phyloP scores from a whole-genome alignment of 805 yeast species.

The Yamadazyma endophytica region DNA sequence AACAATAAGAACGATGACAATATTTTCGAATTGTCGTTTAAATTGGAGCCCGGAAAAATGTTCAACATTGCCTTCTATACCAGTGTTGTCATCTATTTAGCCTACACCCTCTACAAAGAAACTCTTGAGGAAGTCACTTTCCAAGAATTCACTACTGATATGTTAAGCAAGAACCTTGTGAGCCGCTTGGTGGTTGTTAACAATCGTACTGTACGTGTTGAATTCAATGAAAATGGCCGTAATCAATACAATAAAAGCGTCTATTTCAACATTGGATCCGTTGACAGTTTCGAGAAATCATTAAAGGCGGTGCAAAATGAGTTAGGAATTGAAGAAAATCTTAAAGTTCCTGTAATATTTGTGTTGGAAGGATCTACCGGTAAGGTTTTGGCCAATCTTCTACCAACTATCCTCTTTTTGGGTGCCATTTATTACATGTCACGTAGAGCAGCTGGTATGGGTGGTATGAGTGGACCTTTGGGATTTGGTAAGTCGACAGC shows the following conservation, averaged over 20 bases:
- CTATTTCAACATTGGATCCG: constrained; percentile 78
- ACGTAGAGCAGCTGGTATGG: constrained; percentile 48
- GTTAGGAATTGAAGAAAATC: constrained; percentile 53
- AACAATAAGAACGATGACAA: constrained; percentile 10
- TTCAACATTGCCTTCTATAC: constrained; percentile 30
- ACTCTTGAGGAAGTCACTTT: constrained; percentile 61
- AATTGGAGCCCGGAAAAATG: constrained; percentile 19
- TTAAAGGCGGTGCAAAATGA: constrained; percentile 73
- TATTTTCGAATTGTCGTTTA: constrained; percentile 7
- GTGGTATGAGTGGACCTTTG: constrained; percentile 60
- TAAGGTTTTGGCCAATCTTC: constrained; percentile 61
- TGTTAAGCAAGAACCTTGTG: constrained; percentile 75
- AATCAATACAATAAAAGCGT: constrained; percentile 35
- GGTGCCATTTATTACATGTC: constrained; percentile 87
- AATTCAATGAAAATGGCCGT: constrained; percentile 58
- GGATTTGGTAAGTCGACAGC: constrained; percentile 89
- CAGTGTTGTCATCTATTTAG: constrained; percentile 22
- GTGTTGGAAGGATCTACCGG: constrained; percentile 65
- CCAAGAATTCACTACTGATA: constrained; percentile 82
- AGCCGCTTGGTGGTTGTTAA: constrained; percentile 71
- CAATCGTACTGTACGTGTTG: constrained; percentile 69
- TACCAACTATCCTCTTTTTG: constrained; percentile 86
- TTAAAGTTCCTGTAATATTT: constrained; percentile 79
- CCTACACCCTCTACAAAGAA: constrained; percentile 17
- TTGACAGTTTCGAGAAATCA: constrained; percentile 81